Base-by-base conservation (phyloP, 1,284 basidiomycete genomes). In the Ganoderma leucocontextum region DNA sequence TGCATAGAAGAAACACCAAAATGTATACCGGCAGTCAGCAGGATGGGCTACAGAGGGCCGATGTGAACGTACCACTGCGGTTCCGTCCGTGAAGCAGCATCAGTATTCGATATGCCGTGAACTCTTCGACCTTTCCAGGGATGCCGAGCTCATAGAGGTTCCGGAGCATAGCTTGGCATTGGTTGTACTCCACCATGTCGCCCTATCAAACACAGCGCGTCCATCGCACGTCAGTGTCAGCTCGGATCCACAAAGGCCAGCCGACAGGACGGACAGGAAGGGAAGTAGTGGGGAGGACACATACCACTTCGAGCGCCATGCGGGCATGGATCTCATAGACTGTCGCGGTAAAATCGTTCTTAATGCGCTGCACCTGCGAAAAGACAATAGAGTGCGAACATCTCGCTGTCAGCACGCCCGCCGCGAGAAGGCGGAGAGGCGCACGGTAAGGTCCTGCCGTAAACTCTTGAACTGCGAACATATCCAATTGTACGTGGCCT, bases 251-350 rank as follows among this genome's bases (percentile, higher is more conserved):
- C 17, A 25, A 25, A 25, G 29, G 64, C 63, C 70, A 29, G 38
- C 53, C 52, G 59, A 75, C 66, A 42, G 44, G 63, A 64, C 29
- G 68, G 65, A 42, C 66, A 25, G 12, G 22, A 76, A 44, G 68
- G 70, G 38, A 62, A 70, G 60, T 41, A 58, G 55, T 42, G 65
- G 53, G 58, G 38, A 59, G 67, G 38, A 47, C 22, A 80, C 92
- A 71, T 80, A 96, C 95, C 75, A 92, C 94, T 86, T 98, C 96
- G 35, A 98, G 83, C 55, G 98, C 98, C 84, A 99, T 98, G 36
- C 98, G 91, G 33, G 96, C 98, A 82, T 99, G 98, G 59, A 97
- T 98, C 80, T 99, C 98, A 79, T 99, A 99, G 13, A 99, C 97
- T 80, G 93, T 89, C 42, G 97, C 96, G 0, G 98, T 99, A 77